Percentiles rank a stretch among this genome's conserved stretches.
phyloP scores from a whole-genome alignment of 2,329 filamentous ascomycete genomes.

The Claviceps sp. region DNA sequence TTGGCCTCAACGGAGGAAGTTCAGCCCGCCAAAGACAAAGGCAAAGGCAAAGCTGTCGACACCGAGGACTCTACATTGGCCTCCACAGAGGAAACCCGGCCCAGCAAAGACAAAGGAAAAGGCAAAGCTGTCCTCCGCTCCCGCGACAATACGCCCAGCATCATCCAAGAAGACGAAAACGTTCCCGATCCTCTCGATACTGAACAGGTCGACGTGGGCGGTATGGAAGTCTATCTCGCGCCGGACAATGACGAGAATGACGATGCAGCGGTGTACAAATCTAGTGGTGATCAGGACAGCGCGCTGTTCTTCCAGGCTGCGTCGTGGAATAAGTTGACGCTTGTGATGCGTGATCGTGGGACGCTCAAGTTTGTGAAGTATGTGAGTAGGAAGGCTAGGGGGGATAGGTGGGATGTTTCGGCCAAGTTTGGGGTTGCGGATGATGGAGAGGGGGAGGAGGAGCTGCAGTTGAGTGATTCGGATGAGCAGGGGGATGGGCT shows the following conservation, averaged over 20 bases:
- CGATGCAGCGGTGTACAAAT: constrained; percentile 81
- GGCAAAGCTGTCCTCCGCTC: too few species aligned
- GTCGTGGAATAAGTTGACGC: constrained; percentile 79
- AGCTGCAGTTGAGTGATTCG: constrained; percentile 20
- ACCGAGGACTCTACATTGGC: too few species aligned
- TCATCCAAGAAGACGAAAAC: too few species aligned
- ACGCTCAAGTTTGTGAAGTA: constrained; percentile 94
- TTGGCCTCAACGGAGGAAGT: constrained; percentile 9
- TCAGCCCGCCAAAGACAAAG: constrained; percentile 17
- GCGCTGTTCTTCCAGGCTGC: constrained; percentile 50
- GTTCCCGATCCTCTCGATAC: too few species aligned
- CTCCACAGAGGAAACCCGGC: too few species aligned
- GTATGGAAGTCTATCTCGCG: constrained; percentile 88
- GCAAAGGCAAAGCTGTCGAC: too few species aligned
- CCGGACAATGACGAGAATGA: constrained; percentile 35
- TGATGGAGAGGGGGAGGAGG: constrained; percentile 29
- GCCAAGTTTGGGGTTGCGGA: constrained; percentile 63
- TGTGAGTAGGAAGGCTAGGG: constrained; percentile 66
- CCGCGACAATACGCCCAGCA: too few species aligned
- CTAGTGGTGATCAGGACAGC: constrained; percentile 67
- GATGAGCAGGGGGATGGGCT: constrained; percentile 9
- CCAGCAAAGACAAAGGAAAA: too few species aligned
- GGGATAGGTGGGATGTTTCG: constrained; percentile 85
- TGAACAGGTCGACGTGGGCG: constrained; percentile 45
- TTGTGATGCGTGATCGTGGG: constrained; percentile 78